phyloP scores from a whole-genome alignment of 2,329 filamentous ascomycete species.

The Pestalotiopsis sp. region DNA sequence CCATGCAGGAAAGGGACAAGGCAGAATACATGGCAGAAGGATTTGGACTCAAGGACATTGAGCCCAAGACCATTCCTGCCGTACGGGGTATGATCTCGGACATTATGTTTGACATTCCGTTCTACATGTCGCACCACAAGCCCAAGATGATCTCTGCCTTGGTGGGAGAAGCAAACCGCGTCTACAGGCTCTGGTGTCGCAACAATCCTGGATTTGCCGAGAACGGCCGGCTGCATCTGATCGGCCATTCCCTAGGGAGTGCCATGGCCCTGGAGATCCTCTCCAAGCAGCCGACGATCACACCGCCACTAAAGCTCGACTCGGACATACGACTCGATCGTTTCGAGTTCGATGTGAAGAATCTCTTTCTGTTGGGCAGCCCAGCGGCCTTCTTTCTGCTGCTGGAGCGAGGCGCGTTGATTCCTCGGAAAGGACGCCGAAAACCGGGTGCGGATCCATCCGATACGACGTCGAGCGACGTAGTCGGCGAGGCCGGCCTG shows the following conservation, averaged over 20 bases:
- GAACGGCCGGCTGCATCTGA: slow-evolving; percentile 83
- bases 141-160: slow-evolving; percentile 91
- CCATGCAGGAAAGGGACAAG: slow-evolving; percentile 56
- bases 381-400: slow-evolving; percentile 92
- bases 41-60: slow-evolving; percentile 80
- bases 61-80: slow-evolving; percentile 84
- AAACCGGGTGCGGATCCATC: slow-evolving; percentile 75
- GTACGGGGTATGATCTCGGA: slow-evolving; percentile 95
- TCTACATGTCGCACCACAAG: slow-evolving; percentile 96
- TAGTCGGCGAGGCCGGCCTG: slow-evolving; percentile 77
- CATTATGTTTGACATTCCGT: slow-evolving; percentile 97
- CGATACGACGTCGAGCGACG: slow-evolving; percentile 55
- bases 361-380: slow-evolving; percentile 87
- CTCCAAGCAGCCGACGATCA: slow-evolving; percentile 79
- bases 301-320: slow-evolving; percentile 54
- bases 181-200: slow-evolving; percentile 92
- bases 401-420: slow-evolving; percentile 71
- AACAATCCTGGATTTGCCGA: slow-evolving; percentile 89
- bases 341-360: slow-evolving; percentile 91
- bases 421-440: slow-evolving; percentile 73
- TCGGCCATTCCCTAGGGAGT: slow-evolving; percentile 91
- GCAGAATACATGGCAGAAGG: slow-evolving; percentile 60
- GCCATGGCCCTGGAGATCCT: slow-evolving; percentile 94
- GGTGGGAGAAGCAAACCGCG: slow-evolving; percentile 86
- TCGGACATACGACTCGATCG: slow-evolving; percentile 51